Percentiles rank a stretch among this genome's conserved stretches.
These are phyloP conservation scores for Priceomyces castillae DNA, from an alignment of 805 yeast species.

Conservation along the genomic window DNA sequence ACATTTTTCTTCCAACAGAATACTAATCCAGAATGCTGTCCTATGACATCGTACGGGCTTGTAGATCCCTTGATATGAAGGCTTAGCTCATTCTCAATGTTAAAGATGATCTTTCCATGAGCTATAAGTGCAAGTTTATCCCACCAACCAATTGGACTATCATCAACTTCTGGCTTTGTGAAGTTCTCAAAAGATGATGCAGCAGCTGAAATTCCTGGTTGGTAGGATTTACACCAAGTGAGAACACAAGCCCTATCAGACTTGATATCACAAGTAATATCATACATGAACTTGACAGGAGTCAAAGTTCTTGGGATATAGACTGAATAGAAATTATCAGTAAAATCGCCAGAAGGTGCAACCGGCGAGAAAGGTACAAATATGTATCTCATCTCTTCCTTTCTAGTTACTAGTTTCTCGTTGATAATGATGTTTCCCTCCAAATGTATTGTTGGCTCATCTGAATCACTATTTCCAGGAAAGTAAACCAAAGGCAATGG, in stretches of 20 bases:
- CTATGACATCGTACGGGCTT: constrained; percentile 57
- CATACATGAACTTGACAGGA: constrained; percentile 55
- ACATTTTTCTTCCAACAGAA: constrained; percentile 64
- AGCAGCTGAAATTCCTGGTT: constrained; percentile 57
- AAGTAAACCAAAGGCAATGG: constrained; percentile 57
- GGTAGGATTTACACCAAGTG: constrained; percentile 64
- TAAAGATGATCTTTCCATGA: constrained; percentile 52
- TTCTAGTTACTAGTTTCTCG: constrained; percentile 48
- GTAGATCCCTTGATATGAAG: constrained; percentile 60
- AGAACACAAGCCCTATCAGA: constrained; percentile 50
- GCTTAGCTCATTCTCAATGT: constrained; percentile 52
- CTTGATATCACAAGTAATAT: constrained; percentile 44
- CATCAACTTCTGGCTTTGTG: constrained; percentile 45
- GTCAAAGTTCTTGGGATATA: constrained; percentile 62
- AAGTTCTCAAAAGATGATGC: constrained; percentile 40
- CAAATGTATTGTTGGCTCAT: constrained; percentile 26
- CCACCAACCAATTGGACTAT: constrained; percentile 48
- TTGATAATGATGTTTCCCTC: constrained; percentile 53
- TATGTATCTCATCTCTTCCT: constrained; percentile 45
- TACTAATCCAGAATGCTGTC: constrained; percentile 59
- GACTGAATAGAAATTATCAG: constrained; percentile 55
- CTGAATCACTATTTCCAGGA: constrained; percentile 28
- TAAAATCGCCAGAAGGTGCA: constrained; percentile 29
- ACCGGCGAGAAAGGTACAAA: constrained; percentile 61
- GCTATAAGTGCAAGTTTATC: constrained; percentile 52